Conservation (phyloP, 768 basidiomycete genomes). For the Dioszegia aurantiaca region DNA sequence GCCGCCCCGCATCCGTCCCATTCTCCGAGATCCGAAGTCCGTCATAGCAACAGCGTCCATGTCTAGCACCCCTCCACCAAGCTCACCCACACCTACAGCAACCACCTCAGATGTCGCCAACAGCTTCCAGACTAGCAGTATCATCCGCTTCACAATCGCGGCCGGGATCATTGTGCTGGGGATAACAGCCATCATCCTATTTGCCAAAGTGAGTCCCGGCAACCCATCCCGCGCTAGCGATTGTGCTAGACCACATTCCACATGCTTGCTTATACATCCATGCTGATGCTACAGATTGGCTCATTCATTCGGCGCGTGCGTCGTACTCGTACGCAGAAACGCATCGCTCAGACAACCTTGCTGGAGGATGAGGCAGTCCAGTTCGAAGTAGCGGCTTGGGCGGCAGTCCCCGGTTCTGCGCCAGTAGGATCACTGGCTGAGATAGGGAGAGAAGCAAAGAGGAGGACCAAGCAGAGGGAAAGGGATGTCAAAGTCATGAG, state of each 20-base stretch:
- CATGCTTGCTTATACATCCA: background rate
- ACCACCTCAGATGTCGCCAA: constrained; percentile 18
- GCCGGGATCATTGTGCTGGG: constrained; percentile 42
- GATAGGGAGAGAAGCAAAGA: constrained; percentile 11
- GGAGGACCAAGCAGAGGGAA: constrained; percentile 24
- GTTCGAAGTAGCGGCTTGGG: constrained; percentile 46
- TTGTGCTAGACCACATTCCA: background rate
- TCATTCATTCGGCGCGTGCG: constrained; percentile 24
- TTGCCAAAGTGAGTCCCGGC: constrained; percentile 36
- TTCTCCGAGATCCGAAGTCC: too few relatives aligned
- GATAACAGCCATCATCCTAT: constrained; percentile 34
- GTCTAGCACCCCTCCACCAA: background rate
- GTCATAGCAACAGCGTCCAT: background rate
- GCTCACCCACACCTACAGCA: constrained; percentile 4
- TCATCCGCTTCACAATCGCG: constrained; percentile 41
- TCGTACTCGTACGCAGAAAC: constrained; percentile 18
- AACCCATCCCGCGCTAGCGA: too few relatives aligned
- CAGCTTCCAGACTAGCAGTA: constrained; percentile 35
- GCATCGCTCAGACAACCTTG: constrained; percentile 21
- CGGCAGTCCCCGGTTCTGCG: constrained; percentile 33
- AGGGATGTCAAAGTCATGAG: constrained; percentile 30
- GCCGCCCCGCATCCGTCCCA: too few relatives aligned
- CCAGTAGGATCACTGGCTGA: constrained; percentile 14
- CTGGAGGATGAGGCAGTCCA: constrained; percentile 37
- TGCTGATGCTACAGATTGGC: constrained; percentile 10